phyloP scores from a whole-genome alignment of 1,284 basidiomycete species.

The Pholiota adiposa region DNA sequence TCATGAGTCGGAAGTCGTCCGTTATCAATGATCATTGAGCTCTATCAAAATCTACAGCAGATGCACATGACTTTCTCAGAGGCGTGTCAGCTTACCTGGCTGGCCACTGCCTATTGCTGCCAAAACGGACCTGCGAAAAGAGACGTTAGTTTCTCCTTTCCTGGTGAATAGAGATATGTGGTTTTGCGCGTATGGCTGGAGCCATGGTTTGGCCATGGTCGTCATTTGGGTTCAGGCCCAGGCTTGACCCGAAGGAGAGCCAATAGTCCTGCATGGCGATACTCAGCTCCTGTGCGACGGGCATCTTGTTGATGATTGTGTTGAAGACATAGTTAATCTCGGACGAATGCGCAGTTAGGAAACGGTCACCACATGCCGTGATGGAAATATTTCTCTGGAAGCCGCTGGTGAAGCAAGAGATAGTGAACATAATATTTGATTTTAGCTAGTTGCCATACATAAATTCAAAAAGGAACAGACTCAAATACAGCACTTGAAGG shows the following conservation, averaged over 20 bases:
- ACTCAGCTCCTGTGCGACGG: slow-evolving; percentile 32
- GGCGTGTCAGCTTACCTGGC: too few species aligned
- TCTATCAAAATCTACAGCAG: slow-evolving; percentile 4
- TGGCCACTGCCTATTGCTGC: slow-evolving; percentile 33
- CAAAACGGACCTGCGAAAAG: slow-evolving; percentile 38
- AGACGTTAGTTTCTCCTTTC: neutral
- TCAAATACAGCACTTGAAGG: too few species aligned
- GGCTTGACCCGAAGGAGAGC: slow-evolving; percentile 49
- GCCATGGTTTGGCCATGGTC: slow-evolving; percentile 44
- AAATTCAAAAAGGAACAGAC: too few species aligned
- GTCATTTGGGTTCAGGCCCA: slow-evolving; percentile 51
- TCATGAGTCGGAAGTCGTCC: slow-evolving; percentile 7
- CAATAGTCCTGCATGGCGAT: slow-evolving; percentile 50
- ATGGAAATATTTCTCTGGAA: too few species aligned
- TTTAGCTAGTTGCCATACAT: too few species aligned
- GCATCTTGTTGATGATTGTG: slow-evolving; percentile 22
- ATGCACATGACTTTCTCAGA: neutral
- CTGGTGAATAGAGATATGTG: neutral
- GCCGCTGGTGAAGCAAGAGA: too few species aligned
- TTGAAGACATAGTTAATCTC: slow-evolving; percentile 31
- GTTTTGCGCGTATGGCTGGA: slow-evolving; percentile 31
- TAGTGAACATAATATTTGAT: too few species aligned
- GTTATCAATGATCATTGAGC: slow-evolving; percentile 12
- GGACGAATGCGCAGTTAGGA: slow-evolving; percentile 38
- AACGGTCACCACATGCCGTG: too few species aligned